phyloP scores from a whole-genome alignment of 208 protist species.

The Leishmania aethiopica region DNA sequence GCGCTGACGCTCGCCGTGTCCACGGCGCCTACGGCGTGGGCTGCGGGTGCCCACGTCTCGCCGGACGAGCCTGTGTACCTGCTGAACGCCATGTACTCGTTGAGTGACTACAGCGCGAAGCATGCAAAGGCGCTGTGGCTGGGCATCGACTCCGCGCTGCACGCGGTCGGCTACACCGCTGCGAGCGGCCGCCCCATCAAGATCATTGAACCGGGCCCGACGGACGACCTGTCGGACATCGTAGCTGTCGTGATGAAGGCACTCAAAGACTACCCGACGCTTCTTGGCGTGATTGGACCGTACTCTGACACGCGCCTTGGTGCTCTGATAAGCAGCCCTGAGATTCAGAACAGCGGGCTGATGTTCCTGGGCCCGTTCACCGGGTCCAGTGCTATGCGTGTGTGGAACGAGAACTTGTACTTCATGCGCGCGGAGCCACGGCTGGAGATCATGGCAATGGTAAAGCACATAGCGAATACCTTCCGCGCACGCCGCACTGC shows the following conservation, averaged over 20 bases:
- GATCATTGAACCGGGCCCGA: conserved; percentile 12
- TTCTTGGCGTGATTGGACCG: conserved; percentile 22
- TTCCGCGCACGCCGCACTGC: conserved; percentile 32
- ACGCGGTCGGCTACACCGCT: conserved; percentile 11
- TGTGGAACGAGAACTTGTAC: conserved; percentile 33
- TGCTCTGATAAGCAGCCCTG: neutral
- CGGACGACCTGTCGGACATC: neutral
- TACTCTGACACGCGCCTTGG: conserved; percentile 4
- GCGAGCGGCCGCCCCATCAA: conserved; percentile 17
- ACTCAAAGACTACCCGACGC: conserved; percentile 4
- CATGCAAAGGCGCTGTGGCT: conserved; percentile 23
- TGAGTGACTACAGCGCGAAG: neutral
- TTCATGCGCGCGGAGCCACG: conserved; percentile 37
- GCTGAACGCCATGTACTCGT: conserved; percentile 23
- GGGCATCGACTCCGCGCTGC: conserved; percentile 31
- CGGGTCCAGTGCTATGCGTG: conserved; percentile 13
- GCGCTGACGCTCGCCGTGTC: neutral
- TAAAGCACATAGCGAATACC: conserved; percentile 35
- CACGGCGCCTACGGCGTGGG: neutral
- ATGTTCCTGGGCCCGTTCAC: conserved; percentile 35
- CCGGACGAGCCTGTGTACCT: conserved; percentile 17
- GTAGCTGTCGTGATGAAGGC: conserved; percentile 3
- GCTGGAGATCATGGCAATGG: conserved; percentile 33
- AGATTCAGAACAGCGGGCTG: conserved; percentile 10
- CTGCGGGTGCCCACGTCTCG: neutral